Evolutionary conservation across 495 filamentous ascomycete genomes (phyloP).

Genomic region (Echria macrotheca): DNA sequence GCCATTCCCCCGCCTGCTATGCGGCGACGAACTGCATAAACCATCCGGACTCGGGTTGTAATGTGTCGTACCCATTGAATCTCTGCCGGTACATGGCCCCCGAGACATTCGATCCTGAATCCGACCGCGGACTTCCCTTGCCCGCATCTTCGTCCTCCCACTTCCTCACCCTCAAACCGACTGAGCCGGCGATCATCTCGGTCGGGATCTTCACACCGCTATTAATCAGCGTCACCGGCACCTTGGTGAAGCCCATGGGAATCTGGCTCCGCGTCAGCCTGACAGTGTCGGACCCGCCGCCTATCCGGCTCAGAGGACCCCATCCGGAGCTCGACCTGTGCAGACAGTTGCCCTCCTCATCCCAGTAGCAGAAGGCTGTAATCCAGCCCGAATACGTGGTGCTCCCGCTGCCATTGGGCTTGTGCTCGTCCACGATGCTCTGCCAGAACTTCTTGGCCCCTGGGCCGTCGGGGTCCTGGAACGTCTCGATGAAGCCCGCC

Average conservation of each 20-base stretch:
- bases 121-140: too few relatives aligned
- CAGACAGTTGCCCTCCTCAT: slow-evolving; percentile 33
- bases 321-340: slow-evolving; percentile 13
- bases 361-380: slow-evolving; percentile 40
- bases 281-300: slow-evolving; percentile 8
- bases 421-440: slow-evolving; percentile 26
- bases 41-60: slow-evolving; percentile 37
- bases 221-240: slow-evolving; percentile 30
- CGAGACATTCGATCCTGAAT: too few relatives aligned
- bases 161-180: slow-evolving; percentile 26
- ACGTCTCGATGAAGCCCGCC: slow-evolving; percentile 29
- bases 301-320: slow-evolving; percentile 3
- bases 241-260: slow-evolving; percentile 35
- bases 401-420: slow-evolving; percentile 31
- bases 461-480: slow-evolving; percentile 25
- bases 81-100: not conserved
- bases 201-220: slow-evolving; percentile 25
- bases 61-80: slow-evolving; percentile 26
- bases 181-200: slow-evolving; percentile 37
- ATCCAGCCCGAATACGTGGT: slow-evolving; percentile 39
- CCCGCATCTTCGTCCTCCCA: slow-evolving; percentile 13
- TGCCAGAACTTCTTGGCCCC: slow-evolving; percentile 30
- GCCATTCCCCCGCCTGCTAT: slow-evolving; percentile 9
- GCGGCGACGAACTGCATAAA: slow-evolving; percentile 38
- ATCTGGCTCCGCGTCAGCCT: slow-evolving; percentile 26